Conservation (phyloP, 768 basidiomycete genomes). For the Phylloporus sp. region DNA sequence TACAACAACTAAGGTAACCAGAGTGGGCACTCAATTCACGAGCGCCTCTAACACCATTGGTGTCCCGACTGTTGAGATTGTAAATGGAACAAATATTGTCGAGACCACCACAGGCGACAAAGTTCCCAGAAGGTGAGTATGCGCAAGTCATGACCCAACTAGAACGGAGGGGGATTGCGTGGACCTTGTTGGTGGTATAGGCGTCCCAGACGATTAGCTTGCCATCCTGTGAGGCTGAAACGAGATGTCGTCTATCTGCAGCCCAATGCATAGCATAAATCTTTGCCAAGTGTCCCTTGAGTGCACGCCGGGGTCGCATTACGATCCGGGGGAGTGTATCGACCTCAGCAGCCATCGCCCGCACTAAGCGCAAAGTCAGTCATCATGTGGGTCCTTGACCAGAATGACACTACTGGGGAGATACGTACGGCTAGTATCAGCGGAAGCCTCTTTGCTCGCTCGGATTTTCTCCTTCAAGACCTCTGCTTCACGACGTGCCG, state of each 20-base stretch:
- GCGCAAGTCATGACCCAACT: constrained; percentile 99
- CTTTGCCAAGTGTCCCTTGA: constrained; percentile 97
- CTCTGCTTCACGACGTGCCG: constrained; percentile 95
- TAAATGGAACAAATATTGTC: constrained; percentile 99
- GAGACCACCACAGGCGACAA: constrained; percentile 96
- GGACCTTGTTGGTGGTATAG: constrained; percentile 99
- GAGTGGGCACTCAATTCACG: constrained; percentile 96
- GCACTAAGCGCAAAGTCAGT: constrained; percentile 54
- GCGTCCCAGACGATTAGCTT: constrained; percentile 99
- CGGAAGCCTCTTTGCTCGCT: constrained; percentile 91
- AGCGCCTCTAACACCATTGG: constrained; percentile 80
- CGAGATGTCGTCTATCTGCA: constrained; percentile 92
- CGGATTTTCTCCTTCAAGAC: constrained; percentile 98
- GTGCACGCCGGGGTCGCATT: constrained; percentile 92
- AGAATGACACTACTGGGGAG: constrained; percentile 1
- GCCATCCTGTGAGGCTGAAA: constrained; percentile 99
- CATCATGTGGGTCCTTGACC: constrained; percentile 8
- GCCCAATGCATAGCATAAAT: constrained; percentile 99
- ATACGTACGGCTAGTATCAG: constrained; percentile 92
- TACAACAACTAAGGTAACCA: constrained; percentile 96
- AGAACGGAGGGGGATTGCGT: constrained; percentile 95
- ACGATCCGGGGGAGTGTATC: constrained; percentile 94
- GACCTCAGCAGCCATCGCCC: constrained; percentile 97
- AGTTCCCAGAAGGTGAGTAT: constrained; percentile 94
- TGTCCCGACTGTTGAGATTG: constrained; percentile 76